Percentiles rank a stretch among this genome's conserved stretches.
Evolutionary conservation across 495 filamentous ascomycete species (phyloP).

Genomic region (Aspergillus biplanus): DNA sequence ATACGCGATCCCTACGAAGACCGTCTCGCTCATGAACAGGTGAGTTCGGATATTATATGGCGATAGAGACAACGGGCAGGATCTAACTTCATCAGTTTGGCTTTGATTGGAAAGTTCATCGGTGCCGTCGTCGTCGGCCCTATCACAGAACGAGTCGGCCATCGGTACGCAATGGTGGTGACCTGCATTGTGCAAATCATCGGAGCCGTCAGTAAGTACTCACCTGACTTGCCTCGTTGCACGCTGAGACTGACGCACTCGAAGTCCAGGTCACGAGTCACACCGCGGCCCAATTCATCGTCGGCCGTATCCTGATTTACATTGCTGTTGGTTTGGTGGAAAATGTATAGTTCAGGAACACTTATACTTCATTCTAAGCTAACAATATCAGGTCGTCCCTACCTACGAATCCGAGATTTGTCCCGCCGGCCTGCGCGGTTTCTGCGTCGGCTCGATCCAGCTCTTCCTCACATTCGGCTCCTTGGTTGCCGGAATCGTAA

Average conservation of each 20-base stretch:
- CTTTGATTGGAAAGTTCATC: conserved; percentile 3
- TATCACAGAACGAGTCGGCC: conserved; percentile 2
- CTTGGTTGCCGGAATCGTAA: background rate
- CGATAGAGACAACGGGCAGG: too few species aligned
- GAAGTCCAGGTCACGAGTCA: conserved; percentile 5
- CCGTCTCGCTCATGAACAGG: conserved; percentile 3
- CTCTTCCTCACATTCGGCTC: conserved; percentile 6
- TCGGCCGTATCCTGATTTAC: conserved; percentile 2
- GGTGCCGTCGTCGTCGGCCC: conserved; percentile 2
- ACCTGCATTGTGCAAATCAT: conserved; percentile 1
- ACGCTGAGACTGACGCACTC: background rate
- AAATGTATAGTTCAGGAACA: background rate
- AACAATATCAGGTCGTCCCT: background rate
- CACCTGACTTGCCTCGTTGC: background rate
- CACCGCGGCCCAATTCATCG: background rate
- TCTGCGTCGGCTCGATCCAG: conserved; percentile 6
- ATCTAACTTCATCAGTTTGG: background rate
- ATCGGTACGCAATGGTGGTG: background rate
- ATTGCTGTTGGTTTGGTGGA: conserved; percentile 2
- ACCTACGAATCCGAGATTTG: conserved; percentile 9
- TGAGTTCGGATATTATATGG: background rate
- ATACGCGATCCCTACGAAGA: conserved; percentile 3
- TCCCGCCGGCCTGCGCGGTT: background rate
- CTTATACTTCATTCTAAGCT: background rate
- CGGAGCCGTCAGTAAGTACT: conserved; percentile 2